These are phyloP conservation scores for Pythium phragmitis DNA, from an alignment of 352 stramenopile genomes.

Conservation along the genomic window DNA sequence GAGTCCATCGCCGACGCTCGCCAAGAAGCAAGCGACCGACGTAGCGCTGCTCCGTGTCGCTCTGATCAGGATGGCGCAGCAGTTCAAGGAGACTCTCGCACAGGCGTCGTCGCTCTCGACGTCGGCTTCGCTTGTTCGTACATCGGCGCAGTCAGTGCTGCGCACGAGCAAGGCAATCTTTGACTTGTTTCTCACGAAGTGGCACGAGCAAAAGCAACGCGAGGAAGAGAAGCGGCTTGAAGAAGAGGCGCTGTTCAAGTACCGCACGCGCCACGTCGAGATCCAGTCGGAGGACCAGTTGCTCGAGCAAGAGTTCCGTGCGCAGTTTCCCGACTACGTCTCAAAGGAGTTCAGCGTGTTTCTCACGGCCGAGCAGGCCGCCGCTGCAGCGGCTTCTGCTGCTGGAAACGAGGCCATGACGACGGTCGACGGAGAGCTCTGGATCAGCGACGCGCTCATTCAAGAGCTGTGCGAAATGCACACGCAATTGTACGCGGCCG, in stretches of 20 bases:
- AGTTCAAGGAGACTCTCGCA: constrained; percentile 47
- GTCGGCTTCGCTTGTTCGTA: constrained; percentile 8
- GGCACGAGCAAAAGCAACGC: constrained; percentile 78
- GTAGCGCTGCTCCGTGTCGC: constrained; percentile 71
- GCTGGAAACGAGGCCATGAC: neutral
- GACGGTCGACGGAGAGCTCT: constrained; percentile 41
- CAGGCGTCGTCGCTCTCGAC: constrained; percentile 27
- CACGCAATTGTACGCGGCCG: constrained; percentile 60
- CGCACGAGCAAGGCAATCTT: constrained; percentile 74
- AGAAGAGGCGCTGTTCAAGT: constrained; percentile 83
- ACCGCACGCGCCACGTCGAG: constrained; percentile 80
- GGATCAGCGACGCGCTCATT: constrained; percentile 71
- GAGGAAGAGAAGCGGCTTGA: constrained; percentile 72
- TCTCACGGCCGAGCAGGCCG: constrained; percentile 41
- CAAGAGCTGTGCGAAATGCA: constrained; percentile 74
- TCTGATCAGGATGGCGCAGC: constrained; percentile 64
- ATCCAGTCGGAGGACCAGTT: constrained; percentile 83
- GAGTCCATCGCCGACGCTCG: constrained; percentile 20
- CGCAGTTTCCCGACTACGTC: constrained; percentile 94
- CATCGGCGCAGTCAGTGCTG: constrained; percentile 26
- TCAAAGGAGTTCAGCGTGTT: constrained; percentile 67
- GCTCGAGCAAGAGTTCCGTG: constrained; percentile 84
- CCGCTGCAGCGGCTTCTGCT: constrained; percentile 12
- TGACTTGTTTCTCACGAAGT: constrained; percentile 81
- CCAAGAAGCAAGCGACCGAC: constrained; percentile 52